A percentile compares a stretch with the other conserved stretches of the same genome.
These are phyloP conservation scores for Suhomyces bolitotheri DNA, from an alignment of 1,139 yeast species.

Conservation along the genomic window DNA sequence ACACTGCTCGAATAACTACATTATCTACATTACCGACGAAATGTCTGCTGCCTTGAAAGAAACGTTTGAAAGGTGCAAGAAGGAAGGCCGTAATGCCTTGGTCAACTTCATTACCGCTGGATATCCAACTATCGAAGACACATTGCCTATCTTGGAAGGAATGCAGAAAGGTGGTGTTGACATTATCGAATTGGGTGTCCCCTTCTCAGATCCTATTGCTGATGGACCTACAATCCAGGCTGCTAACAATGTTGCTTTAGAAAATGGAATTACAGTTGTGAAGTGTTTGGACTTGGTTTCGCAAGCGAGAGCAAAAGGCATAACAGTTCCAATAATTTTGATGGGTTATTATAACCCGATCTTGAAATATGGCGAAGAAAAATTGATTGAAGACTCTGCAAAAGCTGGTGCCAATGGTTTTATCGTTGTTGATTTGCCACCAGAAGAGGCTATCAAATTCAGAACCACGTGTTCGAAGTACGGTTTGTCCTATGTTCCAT, in stretches of 20 bases:
- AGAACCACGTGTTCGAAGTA: conserved; percentile 67
- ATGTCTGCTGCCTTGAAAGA: conserved; percentile 72
- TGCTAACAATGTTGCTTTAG: conserved; percentile 76
- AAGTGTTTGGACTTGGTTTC: conserved; percentile 69
- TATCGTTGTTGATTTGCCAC: conserved; percentile 93
- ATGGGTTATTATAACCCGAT: conserved; percentile 99
- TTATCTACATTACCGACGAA: conserved; percentile 1
- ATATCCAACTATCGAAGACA: conserved; percentile 82
- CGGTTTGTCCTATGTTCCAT: conserved; percentile 83
- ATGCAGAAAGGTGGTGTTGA: conserved; percentile 96
- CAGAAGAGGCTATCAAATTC: conserved; percentile 91
- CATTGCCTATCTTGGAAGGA: conserved; percentile 81
- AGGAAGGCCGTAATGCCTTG: conserved; percentile 81
- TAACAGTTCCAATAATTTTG: conserved; percentile 81
- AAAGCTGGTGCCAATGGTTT: conserved; percentile 94
- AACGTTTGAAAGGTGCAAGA: conserved; percentile 69
- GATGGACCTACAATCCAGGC: conserved; percentile 97
- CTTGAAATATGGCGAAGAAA: conserved; percentile 83
- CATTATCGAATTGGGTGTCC: conserved; percentile 90
- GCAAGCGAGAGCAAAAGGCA: conserved; percentile 78
- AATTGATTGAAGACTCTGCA: conserved; percentile 72
- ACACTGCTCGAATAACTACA: conserved; percentile 1
- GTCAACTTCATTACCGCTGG: conserved; percentile 95
- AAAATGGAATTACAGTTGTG: conserved; percentile 74
- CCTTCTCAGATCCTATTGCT: conserved; percentile 98